Conservation (phyloP, 164 flowering plant species). For the Berberis vulgaris region DNA sequence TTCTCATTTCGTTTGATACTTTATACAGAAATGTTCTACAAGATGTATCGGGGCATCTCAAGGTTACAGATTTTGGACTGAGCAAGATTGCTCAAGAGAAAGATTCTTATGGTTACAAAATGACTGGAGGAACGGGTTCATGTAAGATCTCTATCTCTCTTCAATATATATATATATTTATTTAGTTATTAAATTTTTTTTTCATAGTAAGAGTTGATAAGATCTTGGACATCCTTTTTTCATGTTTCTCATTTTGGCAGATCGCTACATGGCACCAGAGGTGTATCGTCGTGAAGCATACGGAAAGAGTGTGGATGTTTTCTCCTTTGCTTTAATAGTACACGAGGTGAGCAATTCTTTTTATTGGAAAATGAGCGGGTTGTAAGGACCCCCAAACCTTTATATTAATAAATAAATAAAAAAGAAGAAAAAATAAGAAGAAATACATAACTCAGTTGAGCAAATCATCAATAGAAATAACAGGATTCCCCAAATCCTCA, state of each 20-base stretch:
- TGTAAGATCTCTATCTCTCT: conserved; percentile 18
- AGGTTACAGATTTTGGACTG: conserved; percentile 55
- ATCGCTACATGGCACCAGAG: conserved; percentile 69
- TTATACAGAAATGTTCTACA: conserved; percentile 41
- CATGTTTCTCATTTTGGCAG: conserved; percentile 19
- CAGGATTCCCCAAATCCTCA: too few species aligned
- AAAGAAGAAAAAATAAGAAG: too few species aligned
- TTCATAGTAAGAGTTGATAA: too few species aligned
- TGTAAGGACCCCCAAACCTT: too few species aligned
- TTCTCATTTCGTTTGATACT: neutral
- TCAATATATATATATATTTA: neutral
- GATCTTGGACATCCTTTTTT: too few species aligned
- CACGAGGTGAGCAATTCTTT: conserved; percentile 31
- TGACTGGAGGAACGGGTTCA: conserved; percentile 66
- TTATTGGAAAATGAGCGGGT: neutral
- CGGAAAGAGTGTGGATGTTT: conserved; percentile 61
- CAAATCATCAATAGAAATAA: too few species aligned
- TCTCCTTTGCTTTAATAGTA: conserved; percentile 53
- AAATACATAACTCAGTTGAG: too few species aligned
- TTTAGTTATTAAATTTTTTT: neutral
- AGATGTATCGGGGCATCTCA: conserved; percentile 50
- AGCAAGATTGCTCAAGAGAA: conserved; percentile 51
- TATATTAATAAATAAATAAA: too few species aligned
- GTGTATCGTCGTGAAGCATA: conserved; percentile 58
- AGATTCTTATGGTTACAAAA: conserved; percentile 44